Percentiles rank a stretch among this genome's conserved stretches.
Conservation (phyloP, 148 eudicot genomes). For the Rhododendron mucronatum region DNA sequence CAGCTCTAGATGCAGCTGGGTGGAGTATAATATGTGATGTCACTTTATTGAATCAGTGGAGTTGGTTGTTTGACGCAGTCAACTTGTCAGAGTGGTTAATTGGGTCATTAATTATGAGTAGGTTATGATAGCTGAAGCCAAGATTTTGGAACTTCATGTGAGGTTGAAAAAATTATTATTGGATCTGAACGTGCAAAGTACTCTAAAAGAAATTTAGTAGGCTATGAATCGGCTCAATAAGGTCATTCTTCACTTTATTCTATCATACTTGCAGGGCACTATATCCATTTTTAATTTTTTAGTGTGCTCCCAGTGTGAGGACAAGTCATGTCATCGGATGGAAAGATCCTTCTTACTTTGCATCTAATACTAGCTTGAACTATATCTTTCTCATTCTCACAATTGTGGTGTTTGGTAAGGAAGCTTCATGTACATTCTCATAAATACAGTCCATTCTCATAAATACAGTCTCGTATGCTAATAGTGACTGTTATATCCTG, state of each 20-base stretch:
- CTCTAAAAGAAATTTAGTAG: too few relatives aligned
- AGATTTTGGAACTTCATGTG: too few relatives aligned
- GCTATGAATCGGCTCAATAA: not conserved
- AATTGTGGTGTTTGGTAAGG: not conserved
- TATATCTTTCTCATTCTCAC: not conserved
- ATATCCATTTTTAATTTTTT: not conserved
- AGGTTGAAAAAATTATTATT: too few relatives aligned
- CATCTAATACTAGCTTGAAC: not conserved
- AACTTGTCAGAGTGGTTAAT: too few relatives aligned
- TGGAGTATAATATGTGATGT: too few relatives aligned
- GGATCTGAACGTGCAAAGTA: too few relatives aligned
- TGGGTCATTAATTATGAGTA: too few relatives aligned
- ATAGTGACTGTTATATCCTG: not conserved
- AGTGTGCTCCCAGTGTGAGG: not conserved
- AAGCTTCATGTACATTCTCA: not conserved
- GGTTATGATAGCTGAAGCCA: too few relatives aligned
- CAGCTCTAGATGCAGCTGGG: too few relatives aligned
- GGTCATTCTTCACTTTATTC: not conserved
- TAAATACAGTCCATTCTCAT: not conserved
- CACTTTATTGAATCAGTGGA: too few relatives aligned
- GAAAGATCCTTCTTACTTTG: not conserved
- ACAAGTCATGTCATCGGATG: not conserved
- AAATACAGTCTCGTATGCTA: not conserved
- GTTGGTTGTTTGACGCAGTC: too few relatives aligned
- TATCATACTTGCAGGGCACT: not conserved